These are phyloP conservation scores for Backusella circina DNA, from an alignment of 192 early-diverging fungal species.

Conservation along the genomic window DNA sequence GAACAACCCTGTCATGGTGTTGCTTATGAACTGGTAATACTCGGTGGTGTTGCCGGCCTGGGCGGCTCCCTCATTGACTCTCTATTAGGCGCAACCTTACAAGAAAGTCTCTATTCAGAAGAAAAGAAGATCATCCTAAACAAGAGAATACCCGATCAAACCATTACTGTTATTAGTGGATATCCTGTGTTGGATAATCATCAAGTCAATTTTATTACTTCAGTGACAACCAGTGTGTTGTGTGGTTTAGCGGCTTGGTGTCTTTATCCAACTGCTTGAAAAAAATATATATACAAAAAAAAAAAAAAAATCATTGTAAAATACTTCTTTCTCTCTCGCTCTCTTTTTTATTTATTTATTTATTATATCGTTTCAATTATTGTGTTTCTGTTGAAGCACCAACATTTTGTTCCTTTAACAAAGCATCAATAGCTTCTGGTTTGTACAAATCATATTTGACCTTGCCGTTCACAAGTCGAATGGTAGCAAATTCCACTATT, in stretches of 20 bases:
- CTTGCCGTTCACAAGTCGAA: conserved; percentile 57
- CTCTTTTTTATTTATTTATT: not conserved
- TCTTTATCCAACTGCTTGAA: conserved; percentile 4
- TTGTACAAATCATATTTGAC: conserved; percentile 68
- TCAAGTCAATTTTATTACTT: conserved; percentile 76
- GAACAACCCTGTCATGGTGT: conserved; percentile 43
- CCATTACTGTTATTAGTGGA: conserved; percentile 59
- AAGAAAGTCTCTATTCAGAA: conserved; percentile 69
- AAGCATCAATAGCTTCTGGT: conserved; percentile 74
- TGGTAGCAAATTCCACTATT: conserved; percentile 88
- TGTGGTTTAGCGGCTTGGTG: conserved; percentile 35
- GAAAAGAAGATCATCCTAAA: conserved; percentile 53
- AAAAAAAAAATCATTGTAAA: not conserved
- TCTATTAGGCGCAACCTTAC: conserved; percentile 78
- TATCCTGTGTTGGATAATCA: conserved; percentile 76
- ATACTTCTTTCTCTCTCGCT: not conserved
- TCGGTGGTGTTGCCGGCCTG: conserved; percentile 64
- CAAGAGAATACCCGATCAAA: conserved; percentile 36
- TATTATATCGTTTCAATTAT: conserved; percentile 7
- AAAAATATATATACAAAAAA: not conserved
- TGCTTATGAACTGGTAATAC: conserved; percentile 39
- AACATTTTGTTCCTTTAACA: conserved; percentile 75
- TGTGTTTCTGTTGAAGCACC: conserved; percentile 8
- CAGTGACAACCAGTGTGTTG: conserved; percentile 45
- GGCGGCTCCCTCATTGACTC: conserved; percentile 86